phyloP scores from a whole-genome alignment of 208 protist genomes.

The Porcisia hertigi region DNA sequence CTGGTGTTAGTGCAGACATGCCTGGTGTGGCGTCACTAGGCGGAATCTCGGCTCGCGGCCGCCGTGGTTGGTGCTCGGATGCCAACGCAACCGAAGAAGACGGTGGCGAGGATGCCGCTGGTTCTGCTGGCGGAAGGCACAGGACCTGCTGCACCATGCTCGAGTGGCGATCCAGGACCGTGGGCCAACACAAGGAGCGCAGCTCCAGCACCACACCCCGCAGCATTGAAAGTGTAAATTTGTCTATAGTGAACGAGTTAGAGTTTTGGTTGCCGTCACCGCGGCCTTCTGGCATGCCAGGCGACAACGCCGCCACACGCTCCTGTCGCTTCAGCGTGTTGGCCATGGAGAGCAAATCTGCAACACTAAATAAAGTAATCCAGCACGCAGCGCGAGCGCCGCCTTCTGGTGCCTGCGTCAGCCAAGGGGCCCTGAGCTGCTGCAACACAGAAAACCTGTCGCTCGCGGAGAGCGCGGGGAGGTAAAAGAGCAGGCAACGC shows the following conservation, averaged over 20 bases:
- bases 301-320: background rate
- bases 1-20: background rate
- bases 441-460: background rate
- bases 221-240: background rate
- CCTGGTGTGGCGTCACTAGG: background rate
- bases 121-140: slow-evolving; percentile 2
- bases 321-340: background rate
- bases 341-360: background rate
- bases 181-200: slow-evolving; percentile 53
- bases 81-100: background rate
- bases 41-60: background rate
- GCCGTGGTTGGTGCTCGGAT: background rate
- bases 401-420: background rate
- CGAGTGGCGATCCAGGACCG: slow-evolving; percentile 40
- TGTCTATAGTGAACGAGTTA: background rate
- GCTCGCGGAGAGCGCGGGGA: slow-evolving; percentile 5
- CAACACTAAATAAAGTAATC: background rate
- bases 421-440: slow-evolving; percentile 8
- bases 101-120: background rate
- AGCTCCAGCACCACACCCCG: slow-evolving; percentile 33
- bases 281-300: background rate
- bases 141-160: slow-evolving; percentile 39
- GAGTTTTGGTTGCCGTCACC: background rate
- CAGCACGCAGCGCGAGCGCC: slow-evolving; percentile 4
- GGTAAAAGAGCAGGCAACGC: slow-evolving; percentile 26